Percentiles rank a stretch among this genome's conserved stretches.
phyloP scores from a whole-genome alignment of 306 rosid species.

The Carpinus viminea region DNA sequence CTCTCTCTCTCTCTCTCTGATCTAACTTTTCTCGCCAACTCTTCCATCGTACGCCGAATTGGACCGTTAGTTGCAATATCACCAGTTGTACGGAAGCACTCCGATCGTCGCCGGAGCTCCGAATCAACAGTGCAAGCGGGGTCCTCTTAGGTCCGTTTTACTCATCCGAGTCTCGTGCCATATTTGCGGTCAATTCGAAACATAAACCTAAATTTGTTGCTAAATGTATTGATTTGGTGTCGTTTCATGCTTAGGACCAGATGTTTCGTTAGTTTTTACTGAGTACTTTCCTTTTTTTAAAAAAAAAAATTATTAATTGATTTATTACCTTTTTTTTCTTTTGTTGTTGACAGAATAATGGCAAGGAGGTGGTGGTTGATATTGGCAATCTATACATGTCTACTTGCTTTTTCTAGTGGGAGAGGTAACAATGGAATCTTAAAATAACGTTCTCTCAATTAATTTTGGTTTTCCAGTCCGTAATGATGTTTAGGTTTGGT shows the following conservation, averaged over 20 bases:
- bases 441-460: conserved; percentile 3
- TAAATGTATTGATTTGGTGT: not conserved
- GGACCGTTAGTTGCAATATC: not conserved
- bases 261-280: conserved; percentile 1
- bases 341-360: conserved; percentile 49
- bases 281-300: not conserved
- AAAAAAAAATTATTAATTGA: not conserved
- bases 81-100: not conserved
- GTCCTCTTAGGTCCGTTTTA: conserved; percentile 10
- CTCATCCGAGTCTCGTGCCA: conserved; percentile 18
- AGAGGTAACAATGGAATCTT: conserved; percentile 53
- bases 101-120: conserved; percentile 15
- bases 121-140: not conserved
- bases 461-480: not conserved
- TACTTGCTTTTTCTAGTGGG: conserved; percentile 42
- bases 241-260: conserved; percentile 6
- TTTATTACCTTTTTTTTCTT: not conserved
- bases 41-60: not conserved
- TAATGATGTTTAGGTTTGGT: not conserved
- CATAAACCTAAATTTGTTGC: not conserved
- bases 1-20: not conserved
- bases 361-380: conserved; percentile 50
- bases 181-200: conserved; percentile 4
- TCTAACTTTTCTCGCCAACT: not conserved
- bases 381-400: conserved; percentile 36